Percentiles rank a stretch among this genome's conserved stretches.
Conservation (phyloP, 2,329 filamentous ascomycete species). For the Pseudogymnoascus destructans region DNA sequence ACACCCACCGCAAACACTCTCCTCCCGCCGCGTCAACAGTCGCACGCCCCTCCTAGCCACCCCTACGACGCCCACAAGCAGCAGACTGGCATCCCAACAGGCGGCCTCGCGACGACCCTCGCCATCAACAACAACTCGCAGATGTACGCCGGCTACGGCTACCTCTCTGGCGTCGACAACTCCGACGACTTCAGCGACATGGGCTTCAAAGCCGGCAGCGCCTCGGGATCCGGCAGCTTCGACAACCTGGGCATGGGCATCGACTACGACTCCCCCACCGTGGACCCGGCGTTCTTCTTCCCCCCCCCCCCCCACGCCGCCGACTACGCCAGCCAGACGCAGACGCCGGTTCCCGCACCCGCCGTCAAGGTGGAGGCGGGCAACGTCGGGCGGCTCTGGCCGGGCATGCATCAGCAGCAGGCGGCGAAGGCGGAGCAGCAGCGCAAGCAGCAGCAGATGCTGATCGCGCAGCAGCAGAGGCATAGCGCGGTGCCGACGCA, state of each 20-base stretch:
- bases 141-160: slow-evolving; percentile 33
- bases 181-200: slow-evolving; percentile 60
- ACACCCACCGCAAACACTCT: slow-evolving; percentile 39
- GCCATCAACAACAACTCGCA: slow-evolving; percentile 50
- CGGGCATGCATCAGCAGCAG: slow-evolving; percentile 84
- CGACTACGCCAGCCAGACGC: slow-evolving; percentile 29
- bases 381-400: slow-evolving; percentile 65
- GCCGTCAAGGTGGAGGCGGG: slow-evolving; percentile 37
- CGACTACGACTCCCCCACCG: slow-evolving; percentile 45
- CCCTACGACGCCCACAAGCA: slow-evolving; percentile 94
- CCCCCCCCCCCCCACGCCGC: slow-evolving; percentile 31
- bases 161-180: slow-evolving; percentile 40
- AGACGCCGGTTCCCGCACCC: slow-evolving; percentile 33
- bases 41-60: slow-evolving; percentile 72
- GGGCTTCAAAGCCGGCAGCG: slow-evolving; percentile 38
- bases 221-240: slow-evolving; percentile 40
- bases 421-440: slow-evolving; percentile 63
- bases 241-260: slow-evolving; percentile 56
- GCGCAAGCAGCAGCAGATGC: slow-evolving; percentile 52
- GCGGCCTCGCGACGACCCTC: slow-evolving; percentile 67
- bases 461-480: slow-evolving; percentile 43
- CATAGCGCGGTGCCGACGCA: slow-evolving; percentile 34
- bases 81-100: slow-evolving; percentile 82
- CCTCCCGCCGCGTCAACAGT: slow-evolving; percentile 41
- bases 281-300: slow-evolving; percentile 54